Conservation (phyloP, 202 grass and related monocot species). For the Tripidium arundinaceum region DNA sequence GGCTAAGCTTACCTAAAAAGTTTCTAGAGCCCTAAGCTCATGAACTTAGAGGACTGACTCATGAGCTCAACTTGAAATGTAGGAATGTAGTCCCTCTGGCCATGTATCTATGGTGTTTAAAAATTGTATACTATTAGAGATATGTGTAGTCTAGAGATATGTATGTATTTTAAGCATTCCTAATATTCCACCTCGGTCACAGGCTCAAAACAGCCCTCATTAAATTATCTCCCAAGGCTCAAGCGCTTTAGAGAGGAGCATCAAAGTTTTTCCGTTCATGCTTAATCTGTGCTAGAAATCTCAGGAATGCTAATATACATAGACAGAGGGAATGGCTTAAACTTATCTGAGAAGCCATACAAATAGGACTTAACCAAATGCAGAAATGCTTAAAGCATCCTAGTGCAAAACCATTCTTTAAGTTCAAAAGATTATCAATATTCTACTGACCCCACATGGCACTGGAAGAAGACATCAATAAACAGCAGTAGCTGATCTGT, state of each 20-base stretch:
- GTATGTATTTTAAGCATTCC: no score
- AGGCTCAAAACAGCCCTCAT: no score
- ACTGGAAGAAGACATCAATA: no score
- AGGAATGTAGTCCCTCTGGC: background rate
- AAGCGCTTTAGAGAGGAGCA: background rate
- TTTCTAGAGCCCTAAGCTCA: background rate
- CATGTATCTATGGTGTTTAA: no score
- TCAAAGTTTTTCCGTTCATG: background rate
- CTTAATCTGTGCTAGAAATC: background rate
- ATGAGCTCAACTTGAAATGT: background rate
- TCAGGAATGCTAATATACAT: background rate
- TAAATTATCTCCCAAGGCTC: no score
- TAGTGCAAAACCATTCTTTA: no score
- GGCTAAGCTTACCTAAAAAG: background rate
- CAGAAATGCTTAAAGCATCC: no score
- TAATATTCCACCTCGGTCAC: no score
- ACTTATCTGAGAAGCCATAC: constrained; percentile 11
- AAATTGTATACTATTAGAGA: no score
- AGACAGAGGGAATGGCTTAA: background rate
- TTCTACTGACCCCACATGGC: no score
- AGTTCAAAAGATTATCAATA: no score
- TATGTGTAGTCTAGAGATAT: no score
- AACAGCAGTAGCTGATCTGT: constrained; percentile 5
- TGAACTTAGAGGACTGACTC: background rate
- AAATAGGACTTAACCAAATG: background rate